phyloP scores from a whole-genome alignment of 495 filamentous ascomycete genomes.

The Hamigera avellanea region DNA sequence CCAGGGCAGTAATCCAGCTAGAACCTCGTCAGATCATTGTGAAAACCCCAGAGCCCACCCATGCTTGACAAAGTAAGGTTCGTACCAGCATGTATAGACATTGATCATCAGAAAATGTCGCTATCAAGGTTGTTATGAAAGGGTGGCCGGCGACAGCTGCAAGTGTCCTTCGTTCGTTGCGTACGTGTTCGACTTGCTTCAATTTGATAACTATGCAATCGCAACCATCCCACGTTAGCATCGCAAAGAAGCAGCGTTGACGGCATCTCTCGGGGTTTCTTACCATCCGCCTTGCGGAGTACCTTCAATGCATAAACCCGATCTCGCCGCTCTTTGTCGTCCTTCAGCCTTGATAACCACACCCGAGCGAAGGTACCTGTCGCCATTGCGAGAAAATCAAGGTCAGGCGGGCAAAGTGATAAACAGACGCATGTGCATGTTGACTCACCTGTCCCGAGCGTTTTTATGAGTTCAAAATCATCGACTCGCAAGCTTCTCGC shows the following conservation, averaged over 20 bases:
- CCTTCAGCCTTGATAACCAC: constrained; percentile 65
- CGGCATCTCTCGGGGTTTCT: constrained; percentile 4
- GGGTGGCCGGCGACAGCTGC: constrained; percentile 83
- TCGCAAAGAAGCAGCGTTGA: constrained; percentile 1
- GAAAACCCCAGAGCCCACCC: neutral
- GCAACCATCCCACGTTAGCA: constrained; percentile 7
- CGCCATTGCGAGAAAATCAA: constrained; percentile 7
- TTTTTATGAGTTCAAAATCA: constrained; percentile 82
- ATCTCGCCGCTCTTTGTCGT: constrained; percentile 42
- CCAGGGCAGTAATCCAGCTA: constrained; percentile 85
- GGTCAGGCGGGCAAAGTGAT: constrained; percentile 20
- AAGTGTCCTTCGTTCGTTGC: constrained; percentile 82
- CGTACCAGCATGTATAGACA: constrained; percentile 84
- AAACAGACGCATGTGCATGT: constrained; percentile 6
- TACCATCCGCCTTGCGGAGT: constrained; percentile 75
- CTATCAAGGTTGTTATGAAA: constrained; percentile 86
- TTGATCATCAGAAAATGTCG: constrained; percentile 81
- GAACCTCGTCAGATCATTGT: neutral
- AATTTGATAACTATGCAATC: constrained; percentile 66
- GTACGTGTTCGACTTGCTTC: constrained; percentile 96
- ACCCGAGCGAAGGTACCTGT: constrained; percentile 93
- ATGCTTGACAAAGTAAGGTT: constrained; percentile 9
- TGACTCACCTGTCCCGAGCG: constrained; percentile 69
- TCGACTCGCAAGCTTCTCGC: constrained; percentile 44
- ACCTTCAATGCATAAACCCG: constrained; percentile 92